Evolutionary conservation across 2,329 filamentous ascomycete species (phyloP).

Genomic region (Penicillium sp.): DNA sequence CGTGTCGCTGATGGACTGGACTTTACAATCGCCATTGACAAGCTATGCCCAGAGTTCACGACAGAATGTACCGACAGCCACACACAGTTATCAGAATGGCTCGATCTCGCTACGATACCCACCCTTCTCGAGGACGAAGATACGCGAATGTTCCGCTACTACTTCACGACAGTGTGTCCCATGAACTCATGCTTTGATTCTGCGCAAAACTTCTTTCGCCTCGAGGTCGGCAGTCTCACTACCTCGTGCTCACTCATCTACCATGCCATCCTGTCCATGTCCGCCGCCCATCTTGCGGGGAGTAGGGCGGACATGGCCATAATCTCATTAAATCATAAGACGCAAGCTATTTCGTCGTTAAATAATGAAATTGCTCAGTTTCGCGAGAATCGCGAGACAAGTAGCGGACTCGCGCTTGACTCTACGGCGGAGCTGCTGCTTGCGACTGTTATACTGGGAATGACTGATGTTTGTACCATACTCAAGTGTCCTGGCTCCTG

Average conservation of each 20-base stretch:
- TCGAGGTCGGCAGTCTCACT: conserved; percentile 6
- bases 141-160: not conserved
- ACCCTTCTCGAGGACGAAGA: not conserved
- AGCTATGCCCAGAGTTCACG: no score
- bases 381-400: no score
- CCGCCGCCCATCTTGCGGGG: conserved; percentile 6
- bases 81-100: not conserved
- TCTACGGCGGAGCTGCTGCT: not conserved
- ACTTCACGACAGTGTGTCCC: not conserved
- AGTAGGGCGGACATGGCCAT: no score
- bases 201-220: not conserved
- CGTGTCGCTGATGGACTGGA: no score
- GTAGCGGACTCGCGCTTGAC: no score
- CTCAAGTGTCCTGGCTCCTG: no score
- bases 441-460: not conserved
- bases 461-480: not conserved
- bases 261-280: conserved; percentile 17
- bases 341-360: not conserved
- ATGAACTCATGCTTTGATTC: conserved; percentile 2
- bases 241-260: conserved; percentile 7
- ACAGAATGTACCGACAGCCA: not conserved
- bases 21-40: no score
- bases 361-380: no score
- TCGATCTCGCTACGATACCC: not conserved
- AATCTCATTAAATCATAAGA: not conserved